Base-by-base conservation (phyloP, 306 rosid species). In the Dicorynia guianensis region DNA sequence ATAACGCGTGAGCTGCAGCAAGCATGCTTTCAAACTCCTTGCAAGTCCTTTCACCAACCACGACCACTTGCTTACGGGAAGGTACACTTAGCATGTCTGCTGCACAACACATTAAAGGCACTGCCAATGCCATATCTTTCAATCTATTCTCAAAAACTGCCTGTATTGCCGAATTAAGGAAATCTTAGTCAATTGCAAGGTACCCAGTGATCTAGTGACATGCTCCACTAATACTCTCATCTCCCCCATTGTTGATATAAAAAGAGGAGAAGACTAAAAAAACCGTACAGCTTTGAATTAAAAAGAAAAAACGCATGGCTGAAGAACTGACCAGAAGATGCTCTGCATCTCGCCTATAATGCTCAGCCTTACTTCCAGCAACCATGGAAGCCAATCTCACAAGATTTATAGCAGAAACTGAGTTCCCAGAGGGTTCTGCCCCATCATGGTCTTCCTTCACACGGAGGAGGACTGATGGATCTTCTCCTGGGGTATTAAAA, bases 101-200 rank as follows among this genome's bases (percentile, higher is more conserved):
- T 2, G 95, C 97, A 81, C 93, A 92, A 72, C 98, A 94, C 98
- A 94, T 90, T 78, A 94, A 85, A n/a, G 98, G 98, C 75, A 94
- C 97, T 20, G 98, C 96, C 98, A 90, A 81, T 8, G 90, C 87
- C 89, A 66, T 87, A 43, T 89, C 97, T 74, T 82, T 88, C 83
- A 94, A 82, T 78, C 96, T 86, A 7, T 83, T 81, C 81, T 86
- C 93, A 10, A 94, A 94, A 79, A 94, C 98, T 0, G 96, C 97
- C 98, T 92, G 93, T 77, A 74, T 49, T 17, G 61, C 61, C 36
- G 17, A 35, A 47, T 25, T 53, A 76, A 13, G 48, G 20, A 80
- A 53, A 52, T 74, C 58, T 82, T 13, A 49, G 75, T 77, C 55
- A 77, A 55, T 47, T 74, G 54, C 38, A 70, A 52, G 53, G 40